Percentiles rank a stretch among this genome's conserved stretches.
phyloP scores from a whole-genome alignment of 140 eudicot genomes.

The Cichorium intybus region DNA sequence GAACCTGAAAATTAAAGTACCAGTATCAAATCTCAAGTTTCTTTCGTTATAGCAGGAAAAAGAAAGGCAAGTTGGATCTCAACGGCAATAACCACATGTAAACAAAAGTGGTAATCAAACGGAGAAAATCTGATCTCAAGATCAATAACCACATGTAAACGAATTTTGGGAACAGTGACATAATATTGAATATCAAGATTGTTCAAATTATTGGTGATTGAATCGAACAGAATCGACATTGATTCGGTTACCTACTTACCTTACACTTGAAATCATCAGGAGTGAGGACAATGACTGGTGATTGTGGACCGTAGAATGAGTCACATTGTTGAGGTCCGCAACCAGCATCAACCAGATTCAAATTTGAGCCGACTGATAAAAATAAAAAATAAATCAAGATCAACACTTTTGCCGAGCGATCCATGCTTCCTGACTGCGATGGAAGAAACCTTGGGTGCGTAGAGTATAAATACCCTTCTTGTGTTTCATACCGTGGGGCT shows the following conservation, averaged over 20 bases:
- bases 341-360: slow-evolving; percentile 37
- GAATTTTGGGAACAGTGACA: not conserved
- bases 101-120: not conserved
- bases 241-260: slow-evolving; percentile 53
- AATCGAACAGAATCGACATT: not conserved
- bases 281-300: slow-evolving; percentile 79
- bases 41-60: not conserved
- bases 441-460: no score
- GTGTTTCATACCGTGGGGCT: no score
- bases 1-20: slow-evolving; percentile 46
- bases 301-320: slow-evolving; percentile 72
- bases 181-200: not conserved
- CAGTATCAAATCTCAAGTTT: slow-evolving; percentile 4
- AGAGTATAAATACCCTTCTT: no score
- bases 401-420: slow-evolving; percentile 18
- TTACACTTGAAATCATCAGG: slow-evolving; percentile 81
- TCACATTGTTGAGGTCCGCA: no score
- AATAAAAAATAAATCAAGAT: slow-evolving; percentile 19
- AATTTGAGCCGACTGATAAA: slow-evolving; percentile 14
- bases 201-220: no score
- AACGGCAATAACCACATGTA: not conserved
- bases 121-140: slow-evolving; percentile 10
- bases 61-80: not conserved
- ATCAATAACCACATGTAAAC: slow-evolving; percentile 3
- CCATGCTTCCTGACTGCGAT: no score